phyloP scores from a whole-genome alignment of 129 eudicot species.

The Chrysanthemum seticuspe region DNA sequence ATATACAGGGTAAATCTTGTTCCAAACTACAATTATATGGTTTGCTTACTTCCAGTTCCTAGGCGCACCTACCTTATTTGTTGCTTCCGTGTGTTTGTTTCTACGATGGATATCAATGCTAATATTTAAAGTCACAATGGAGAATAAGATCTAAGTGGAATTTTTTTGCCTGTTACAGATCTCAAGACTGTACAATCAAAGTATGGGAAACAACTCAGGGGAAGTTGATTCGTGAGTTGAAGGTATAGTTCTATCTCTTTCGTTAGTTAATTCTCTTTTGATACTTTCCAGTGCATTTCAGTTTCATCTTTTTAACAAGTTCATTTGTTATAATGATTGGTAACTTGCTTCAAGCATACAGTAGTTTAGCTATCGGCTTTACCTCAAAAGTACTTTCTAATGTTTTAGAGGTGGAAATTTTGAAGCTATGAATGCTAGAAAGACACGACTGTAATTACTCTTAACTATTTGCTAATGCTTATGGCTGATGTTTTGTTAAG shows the following conservation, averaged over 20 bases:
- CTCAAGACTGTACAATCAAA: slow-evolving; percentile 94
- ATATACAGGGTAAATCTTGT: slow-evolving; percentile 78
- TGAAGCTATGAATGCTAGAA: no score
- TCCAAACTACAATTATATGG: slow-evolving; percentile 10
- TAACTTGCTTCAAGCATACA: no score
- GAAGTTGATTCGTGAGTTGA: slow-evolving; percentile 83
- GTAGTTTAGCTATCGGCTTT: no score
- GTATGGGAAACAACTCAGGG: slow-evolving; percentile 97
- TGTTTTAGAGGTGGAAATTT: not conserved
- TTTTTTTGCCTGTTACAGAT: slow-evolving; percentile 40
- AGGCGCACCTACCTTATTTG: no score
- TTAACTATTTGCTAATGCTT: no score
- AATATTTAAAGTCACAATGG: not conserved
- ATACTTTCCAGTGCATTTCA: not conserved
- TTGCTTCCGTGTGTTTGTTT: no score
- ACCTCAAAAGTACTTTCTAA: not conserved
- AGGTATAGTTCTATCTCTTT: slow-evolving; percentile 42
- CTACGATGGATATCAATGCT: not conserved
- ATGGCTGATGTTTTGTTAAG: no score
- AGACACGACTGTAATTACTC: no score
- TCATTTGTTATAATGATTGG: no score
- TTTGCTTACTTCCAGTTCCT: not conserved
- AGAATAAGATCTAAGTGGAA: not conserved
- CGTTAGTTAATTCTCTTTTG: not conserved
- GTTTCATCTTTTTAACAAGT: not conserved